phyloP scores from a whole-genome alignment of 148 eudicot species.

The Arbutus unedo region DNA sequence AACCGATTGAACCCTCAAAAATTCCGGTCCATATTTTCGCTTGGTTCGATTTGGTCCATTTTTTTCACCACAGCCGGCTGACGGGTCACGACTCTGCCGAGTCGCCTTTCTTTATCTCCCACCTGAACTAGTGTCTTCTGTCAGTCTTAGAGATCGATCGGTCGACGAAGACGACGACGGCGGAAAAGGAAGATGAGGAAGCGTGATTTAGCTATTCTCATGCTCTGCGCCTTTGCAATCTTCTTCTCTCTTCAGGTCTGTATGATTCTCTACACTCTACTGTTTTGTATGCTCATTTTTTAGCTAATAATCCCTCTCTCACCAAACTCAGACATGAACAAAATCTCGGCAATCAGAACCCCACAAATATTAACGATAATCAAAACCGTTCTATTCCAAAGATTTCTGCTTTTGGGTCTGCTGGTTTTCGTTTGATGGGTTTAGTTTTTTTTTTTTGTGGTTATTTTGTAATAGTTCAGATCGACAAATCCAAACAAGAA shows the following conservation, averaged over 20 bases:
- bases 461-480: too few species aligned
- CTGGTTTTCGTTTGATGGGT: background rate
- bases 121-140: background rate
- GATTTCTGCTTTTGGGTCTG: background rate
- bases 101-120: background rate
- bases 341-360: conserved; percentile 11
- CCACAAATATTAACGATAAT: conserved; percentile 1
- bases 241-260: conserved; percentile 95
- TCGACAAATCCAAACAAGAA: too few species aligned
- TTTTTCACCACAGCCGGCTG: background rate
- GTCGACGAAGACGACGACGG: conserved; percentile 8
- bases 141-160: background rate
- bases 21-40: too few species aligned
- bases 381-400: background rate
- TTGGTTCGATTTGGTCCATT: too few species aligned
- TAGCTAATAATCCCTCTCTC: background rate
- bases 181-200: conserved; percentile 58
- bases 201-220: conserved; percentile 87
- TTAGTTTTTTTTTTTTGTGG: background rate
- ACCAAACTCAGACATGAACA: background rate
- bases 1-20: too few species aligned
- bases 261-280: background rate
- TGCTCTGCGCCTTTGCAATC: conserved; percentile 93
- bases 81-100: background rate
- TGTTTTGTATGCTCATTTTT: background rate